Base-by-base conservation (phyloP, 2,329 filamentous ascomycete species). In the Colletotrichum sublineola region DNA sequence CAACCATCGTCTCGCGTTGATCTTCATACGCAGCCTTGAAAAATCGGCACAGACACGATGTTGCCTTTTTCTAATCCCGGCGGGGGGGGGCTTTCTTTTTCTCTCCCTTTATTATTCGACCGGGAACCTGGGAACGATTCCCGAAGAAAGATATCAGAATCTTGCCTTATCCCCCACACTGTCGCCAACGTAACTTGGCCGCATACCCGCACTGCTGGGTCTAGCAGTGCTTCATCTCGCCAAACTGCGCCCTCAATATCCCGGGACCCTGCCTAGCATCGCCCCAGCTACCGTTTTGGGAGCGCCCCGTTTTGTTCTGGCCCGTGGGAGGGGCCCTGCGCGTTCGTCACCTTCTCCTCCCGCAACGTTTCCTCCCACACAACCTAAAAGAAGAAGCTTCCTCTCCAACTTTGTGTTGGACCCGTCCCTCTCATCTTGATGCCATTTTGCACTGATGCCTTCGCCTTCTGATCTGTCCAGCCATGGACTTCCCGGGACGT, bases 401-500 rank as follows among this genome's bases (percentile, higher is more conserved):
- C 70, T 73, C 48, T 53, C 40, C 20, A n/a, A 44, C 48, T 38
- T 53, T 18, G 46, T 18, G 46, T 29, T 20, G 52, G 12, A 11
- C 48, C 6, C n/a, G 9, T 52, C 24, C 24, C 46, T 56, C 56
- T 36, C 53, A 42, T 48, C 60, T 48, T 55, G 69, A 71, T 58
- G 68, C 29, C 58, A 14, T 24, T n/a, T 44, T 38, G 36, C 40
- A 40, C n/a, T 40, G 15, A 72, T 69, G 60, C 31, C 36, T 69
- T 38, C 70, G 61, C 48, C 60, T 69, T 53, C 55, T 70, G 50
- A 73, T 56, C 61, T 50, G 60, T 44, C 70, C 66, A 55, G 70
- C 55, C 60, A 73, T 73, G 70, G 66, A 73, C 70, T 73, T 55
- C 70, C 70, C 70, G 66, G 70, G 70, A 70, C 55, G 70, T 64